Percentiles rank a stretch among this genome's conserved stretches.
Conservation (phyloP, 2,329 filamentous ascomycete genomes). For the Ophiosphaerella korrae region DNA sequence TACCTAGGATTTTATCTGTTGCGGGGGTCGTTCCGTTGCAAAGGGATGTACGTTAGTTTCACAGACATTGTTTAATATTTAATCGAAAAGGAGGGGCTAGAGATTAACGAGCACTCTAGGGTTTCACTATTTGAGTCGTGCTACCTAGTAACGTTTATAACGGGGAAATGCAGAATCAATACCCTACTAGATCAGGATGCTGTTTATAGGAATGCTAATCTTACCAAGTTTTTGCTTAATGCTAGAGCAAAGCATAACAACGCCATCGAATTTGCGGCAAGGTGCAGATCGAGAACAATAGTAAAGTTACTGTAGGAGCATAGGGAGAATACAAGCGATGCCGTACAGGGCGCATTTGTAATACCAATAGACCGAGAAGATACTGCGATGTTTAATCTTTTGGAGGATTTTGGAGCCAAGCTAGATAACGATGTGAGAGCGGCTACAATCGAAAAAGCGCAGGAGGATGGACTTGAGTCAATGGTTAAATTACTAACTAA, state of each 20-base stretch:
- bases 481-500: background rate
- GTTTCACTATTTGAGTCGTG: too few relatives aligned
- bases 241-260: background rate
- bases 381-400: background rate
- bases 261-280: constrained; percentile 5
- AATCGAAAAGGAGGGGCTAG: too few relatives aligned
- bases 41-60: too few relatives aligned
- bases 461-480: background rate
- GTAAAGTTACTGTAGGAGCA: constrained; percentile 1
- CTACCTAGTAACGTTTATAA: too few relatives aligned
- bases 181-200: too few relatives aligned
- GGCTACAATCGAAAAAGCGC: background rate
- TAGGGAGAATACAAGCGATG: background rate
- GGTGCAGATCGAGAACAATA: constrained; percentile 2
- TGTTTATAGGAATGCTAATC: background rate
- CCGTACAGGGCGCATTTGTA: constrained; percentile 23
- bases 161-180: too few relatives aligned
- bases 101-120: too few relatives aligned
- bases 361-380: background rate
- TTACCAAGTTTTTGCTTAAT: background rate
- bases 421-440: background rate
- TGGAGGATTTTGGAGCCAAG: background rate
- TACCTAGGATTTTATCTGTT: too few relatives aligned
- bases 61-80: too few relatives aligned
- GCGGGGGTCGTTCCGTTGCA: too few relatives aligned